These are phyloP conservation scores for Tricholomella constricta DNA, from an alignment of 768 basidiomycete species.

Conservation along the genomic window DNA sequence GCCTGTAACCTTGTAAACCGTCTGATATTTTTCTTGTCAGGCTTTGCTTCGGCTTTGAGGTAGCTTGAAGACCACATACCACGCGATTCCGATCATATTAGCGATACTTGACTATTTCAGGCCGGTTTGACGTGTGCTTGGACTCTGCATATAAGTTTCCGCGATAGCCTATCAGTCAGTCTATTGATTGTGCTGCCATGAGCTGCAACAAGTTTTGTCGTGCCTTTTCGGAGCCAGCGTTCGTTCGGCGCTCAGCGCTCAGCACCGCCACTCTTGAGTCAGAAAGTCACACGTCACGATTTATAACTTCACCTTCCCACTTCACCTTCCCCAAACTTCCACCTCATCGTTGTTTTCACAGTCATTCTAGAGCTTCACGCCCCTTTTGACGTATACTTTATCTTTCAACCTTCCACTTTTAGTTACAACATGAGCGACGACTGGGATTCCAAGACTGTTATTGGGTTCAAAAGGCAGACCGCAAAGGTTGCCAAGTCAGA, in stretches of 20 bases:
- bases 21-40: not conserved
- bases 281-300: constrained; percentile 20
- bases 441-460: constrained; percentile 74
- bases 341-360: constrained; percentile 10
- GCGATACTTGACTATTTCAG: not conserved
- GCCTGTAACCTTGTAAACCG: constrained; percentile 1
- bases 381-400: constrained; percentile 9
- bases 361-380: constrained; percentile 6
- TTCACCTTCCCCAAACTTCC: not conserved
- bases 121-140: too few species aligned
- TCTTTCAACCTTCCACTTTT: constrained; percentile 1
- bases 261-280: constrained; percentile 17
- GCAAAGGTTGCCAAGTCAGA: constrained; percentile 65
- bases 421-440: constrained; percentile 50
- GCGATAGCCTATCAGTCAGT: too few species aligned
- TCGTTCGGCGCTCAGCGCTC: too few species aligned
- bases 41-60: not conserved
- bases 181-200: too few species aligned
- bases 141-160: too few species aligned
- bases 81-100: not conserved
- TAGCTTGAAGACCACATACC: not conserved
- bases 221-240: too few species aligned
- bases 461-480: constrained; percentile 66
- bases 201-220: too few species aligned
- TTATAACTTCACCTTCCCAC: constrained; percentile 5